Conservation (phyloP, 805 yeast genomes). For the Lipomyces yamadae region DNA sequence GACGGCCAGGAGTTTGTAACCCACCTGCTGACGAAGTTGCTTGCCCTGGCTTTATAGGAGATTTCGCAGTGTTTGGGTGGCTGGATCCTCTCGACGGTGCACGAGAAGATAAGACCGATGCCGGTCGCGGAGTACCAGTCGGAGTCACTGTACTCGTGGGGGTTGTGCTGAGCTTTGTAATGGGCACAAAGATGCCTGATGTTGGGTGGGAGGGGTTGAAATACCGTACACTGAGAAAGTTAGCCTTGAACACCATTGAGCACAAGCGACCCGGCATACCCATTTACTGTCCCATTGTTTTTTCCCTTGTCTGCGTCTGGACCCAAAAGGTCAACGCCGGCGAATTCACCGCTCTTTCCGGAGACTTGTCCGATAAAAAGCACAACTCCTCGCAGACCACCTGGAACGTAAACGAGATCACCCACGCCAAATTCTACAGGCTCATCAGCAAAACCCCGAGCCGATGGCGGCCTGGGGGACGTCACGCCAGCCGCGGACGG, state of each 20-base stretch:
- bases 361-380: slow-evolving; percentile 60
- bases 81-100: slow-evolving; percentile 20
- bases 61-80: slow-evolving; percentile 19
- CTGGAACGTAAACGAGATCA: slow-evolving; percentile 28
- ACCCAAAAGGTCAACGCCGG: slow-evolving; percentile 85
- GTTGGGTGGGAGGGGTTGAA: slow-evolving; percentile 24
- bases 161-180: neutral
- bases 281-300: slow-evolving; percentile 83
- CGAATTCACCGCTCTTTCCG: slow-evolving; percentile 75
- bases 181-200: slow-evolving; percentile 33
- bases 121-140: slow-evolving; percentile 25
- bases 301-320: slow-evolving; percentile 70
- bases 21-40: slow-evolving; percentile 2
- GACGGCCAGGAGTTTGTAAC: slow-evolving; percentile 28
- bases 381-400: slow-evolving; percentile 30
- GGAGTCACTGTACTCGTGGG: slow-evolving; percentile 2
- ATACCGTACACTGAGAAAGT: slow-evolving; percentile 23
- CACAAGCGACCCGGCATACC: slow-evolving; percentile 43
- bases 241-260: neutral
- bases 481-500: slow-evolving; percentile 2
- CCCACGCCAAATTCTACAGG: slow-evolving; percentile 19
- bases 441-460: slow-evolving; percentile 20
- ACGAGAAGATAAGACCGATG: slow-evolving; percentile 15
- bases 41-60: slow-evolving; percentile 18
- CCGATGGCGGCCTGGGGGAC: slow-evolving; percentile 25